Conservation (phyloP, 352 stramenopile genomes). For the Globisporangium spiculum region DNA sequence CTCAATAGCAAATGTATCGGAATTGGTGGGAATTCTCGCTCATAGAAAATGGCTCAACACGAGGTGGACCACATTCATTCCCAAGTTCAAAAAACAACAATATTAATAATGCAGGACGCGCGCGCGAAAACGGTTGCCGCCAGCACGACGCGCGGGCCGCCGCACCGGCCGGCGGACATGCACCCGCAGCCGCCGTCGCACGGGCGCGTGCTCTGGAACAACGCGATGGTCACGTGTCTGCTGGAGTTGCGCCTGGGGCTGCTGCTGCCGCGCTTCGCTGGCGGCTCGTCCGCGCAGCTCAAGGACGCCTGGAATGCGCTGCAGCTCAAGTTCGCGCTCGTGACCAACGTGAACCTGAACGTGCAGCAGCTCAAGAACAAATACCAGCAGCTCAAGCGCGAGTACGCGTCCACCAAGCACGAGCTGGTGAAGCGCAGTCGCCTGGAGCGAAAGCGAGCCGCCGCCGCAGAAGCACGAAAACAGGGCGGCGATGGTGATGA, state of each 20-base stretch:
- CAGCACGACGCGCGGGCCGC: not conserved
- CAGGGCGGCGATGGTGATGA: not conserved
- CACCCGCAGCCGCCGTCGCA: not conserved
- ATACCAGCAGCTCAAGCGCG: slow-evolving; percentile 20
- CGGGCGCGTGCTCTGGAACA: slow-evolving; percentile 7
- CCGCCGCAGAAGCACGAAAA: not conserved
- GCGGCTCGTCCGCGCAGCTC: slow-evolving; percentile 8
- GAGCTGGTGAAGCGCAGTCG: not conserved
- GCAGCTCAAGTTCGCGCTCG: slow-evolving; percentile 13
- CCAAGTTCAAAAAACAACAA: not conserved
- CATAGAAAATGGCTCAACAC: too few species aligned
- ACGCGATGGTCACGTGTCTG: slow-evolving; percentile 9
- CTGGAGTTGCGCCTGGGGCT: slow-evolving; percentile 12
- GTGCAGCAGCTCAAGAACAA: slow-evolving; percentile 19
- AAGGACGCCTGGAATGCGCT: slow-evolving; percentile 16
- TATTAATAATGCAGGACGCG: not conserved
- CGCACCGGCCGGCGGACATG: not conserved
- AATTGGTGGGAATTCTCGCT: too few species aligned
- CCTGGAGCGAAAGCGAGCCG: not conserved
- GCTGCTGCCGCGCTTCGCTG: slow-evolving; percentile 10
- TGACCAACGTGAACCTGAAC: slow-evolving; percentile 8
- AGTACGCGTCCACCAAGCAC: slow-evolving; percentile 10
- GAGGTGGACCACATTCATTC: too few species aligned
- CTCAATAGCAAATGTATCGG: too few species aligned
- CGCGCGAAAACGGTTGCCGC: not conserved